Percentiles rank a stretch among this genome's conserved stretches.
Evolutionary conservation across 345 rosid species (phyloP).

Genomic region (Eucalyptus pauciflora): DNA sequence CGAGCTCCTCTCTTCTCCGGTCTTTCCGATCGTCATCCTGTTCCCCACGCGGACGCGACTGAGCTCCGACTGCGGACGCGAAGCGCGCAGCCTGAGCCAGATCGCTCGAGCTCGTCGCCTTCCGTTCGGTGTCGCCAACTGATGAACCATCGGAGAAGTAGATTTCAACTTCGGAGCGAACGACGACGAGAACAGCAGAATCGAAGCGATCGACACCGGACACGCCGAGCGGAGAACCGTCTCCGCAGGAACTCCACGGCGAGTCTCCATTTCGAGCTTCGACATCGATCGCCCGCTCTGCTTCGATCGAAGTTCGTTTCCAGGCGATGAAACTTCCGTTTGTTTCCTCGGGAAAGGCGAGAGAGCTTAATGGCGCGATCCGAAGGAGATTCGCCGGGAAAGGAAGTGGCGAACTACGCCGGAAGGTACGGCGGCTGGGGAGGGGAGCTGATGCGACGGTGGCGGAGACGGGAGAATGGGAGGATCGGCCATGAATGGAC

Average conservation of each 20-base stretch:
- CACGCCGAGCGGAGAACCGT: neutral
- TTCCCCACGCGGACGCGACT: neutral
- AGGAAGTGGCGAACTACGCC: neutral
- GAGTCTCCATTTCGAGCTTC: neutral
- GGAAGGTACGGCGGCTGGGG: neutral
- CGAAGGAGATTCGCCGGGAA: neutral
- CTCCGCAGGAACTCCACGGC: neutral
- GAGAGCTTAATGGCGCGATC: too few species aligned
- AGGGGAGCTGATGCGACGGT: neutral
- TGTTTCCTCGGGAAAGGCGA: too few species aligned
- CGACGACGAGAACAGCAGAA: neutral
- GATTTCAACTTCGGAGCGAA: neutral
- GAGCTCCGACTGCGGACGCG: neutral
- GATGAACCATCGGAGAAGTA: neutral
- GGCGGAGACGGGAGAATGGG: too few species aligned
- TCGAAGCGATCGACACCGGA: neutral
- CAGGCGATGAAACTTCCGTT: neutral
- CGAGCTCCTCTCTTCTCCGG: constrained; percentile 4
- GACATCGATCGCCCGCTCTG: neutral
- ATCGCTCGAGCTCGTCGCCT: neutral
- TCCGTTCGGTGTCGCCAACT: neutral
- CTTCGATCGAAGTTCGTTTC: neutral
- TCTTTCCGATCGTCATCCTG: neutral
- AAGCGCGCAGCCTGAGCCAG: neutral
- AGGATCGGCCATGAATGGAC: too few species aligned